These are phyloP conservation scores for Litsea cubeba DNA, from an alignment of 164 flowering plant species.

Conservation along the genomic window DNA sequence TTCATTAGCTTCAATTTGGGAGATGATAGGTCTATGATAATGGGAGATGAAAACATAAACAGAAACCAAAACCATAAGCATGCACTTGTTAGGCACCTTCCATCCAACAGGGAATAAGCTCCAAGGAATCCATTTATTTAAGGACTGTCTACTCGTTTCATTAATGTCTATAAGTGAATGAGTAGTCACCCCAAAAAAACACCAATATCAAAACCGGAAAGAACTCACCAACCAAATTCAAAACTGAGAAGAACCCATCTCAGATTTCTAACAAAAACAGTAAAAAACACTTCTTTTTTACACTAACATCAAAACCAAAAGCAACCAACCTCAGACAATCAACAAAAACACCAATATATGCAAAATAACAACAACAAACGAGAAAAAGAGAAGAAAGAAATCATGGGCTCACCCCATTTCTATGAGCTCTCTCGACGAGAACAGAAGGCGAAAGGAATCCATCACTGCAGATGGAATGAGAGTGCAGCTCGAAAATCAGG, in stretches of 20 bases:
- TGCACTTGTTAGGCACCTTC: too few relatives aligned
- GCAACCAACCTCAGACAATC: background rate
- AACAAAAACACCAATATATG: background rate
- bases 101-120: too few relatives aligned
- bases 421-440: slow-evolving; percentile 87
- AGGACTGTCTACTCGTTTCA: too few relatives aligned
- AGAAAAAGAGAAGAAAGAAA: background rate
- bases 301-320: background rate
- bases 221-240: background rate
- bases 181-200: too few relatives aligned
- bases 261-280: background rate
- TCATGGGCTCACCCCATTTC: slow-evolving; percentile 62
- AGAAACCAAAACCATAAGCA: too few relatives aligned
- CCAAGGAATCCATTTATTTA: too few relatives aligned
- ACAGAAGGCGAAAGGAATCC: slow-evolving; percentile 83
- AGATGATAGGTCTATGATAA: too few relatives aligned
- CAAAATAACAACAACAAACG: background rate
- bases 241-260: background rate
- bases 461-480: slow-evolving; percentile 83
- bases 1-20: too few relatives aligned
- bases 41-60: too few relatives aligned
- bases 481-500: slow-evolving; percentile 81
- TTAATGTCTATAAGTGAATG: too few relatives aligned
- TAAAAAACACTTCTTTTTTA: background rate
- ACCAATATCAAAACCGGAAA: background rate